Conservation (phyloP, 148 eudicot species). For the Dysphania ambrosioides region DNA sequence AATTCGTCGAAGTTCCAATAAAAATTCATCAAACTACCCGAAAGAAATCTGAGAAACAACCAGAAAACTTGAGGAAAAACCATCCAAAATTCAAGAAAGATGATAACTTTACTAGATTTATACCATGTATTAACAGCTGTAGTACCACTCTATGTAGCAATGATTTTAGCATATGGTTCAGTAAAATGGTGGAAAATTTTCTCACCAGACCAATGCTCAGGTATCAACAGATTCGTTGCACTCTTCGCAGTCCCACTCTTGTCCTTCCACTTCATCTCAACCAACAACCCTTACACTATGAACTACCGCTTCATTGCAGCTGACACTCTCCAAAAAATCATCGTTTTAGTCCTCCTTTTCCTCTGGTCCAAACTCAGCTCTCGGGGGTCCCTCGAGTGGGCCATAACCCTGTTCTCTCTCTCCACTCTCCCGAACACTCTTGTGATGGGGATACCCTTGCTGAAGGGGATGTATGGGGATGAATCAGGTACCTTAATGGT, state of each 20-base stretch:
- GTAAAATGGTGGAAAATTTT: conserved; percentile 96
- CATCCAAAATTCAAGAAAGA: conserved; percentile 34
- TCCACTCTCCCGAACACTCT: conserved; percentile 79
- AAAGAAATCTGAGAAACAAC: too few species aligned
- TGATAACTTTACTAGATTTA: conserved; percentile 58
- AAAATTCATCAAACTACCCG: too few species aligned
- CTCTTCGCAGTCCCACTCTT: conserved; percentile 81
- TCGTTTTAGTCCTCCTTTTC: conserved; percentile 48
- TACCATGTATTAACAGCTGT: conserved; percentile 86
- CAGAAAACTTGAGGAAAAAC: neutral
- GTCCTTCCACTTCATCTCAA: conserved; percentile 77
- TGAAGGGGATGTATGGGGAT: conserved; percentile 84
- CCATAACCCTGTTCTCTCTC: conserved; percentile 68
- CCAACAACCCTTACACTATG: conserved; percentile 74
- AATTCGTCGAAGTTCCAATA: neutral
- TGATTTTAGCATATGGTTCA: conserved; percentile 86
- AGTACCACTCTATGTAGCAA: conserved; percentile 82
- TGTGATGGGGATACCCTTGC: conserved; percentile 80
- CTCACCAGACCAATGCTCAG: conserved; percentile 81
- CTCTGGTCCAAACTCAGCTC: conserved; percentile 57
- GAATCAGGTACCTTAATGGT: conserved; percentile 69
- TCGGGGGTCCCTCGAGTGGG: conserved; percentile 73
- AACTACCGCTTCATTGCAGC: conserved; percentile 79
- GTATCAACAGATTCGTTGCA: conserved; percentile 78
- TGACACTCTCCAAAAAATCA: conserved; percentile 65